Evolutionary conservation across 148 eudicot genomes (phyloP).

Genomic region (Spergularia bocconei): DNA sequence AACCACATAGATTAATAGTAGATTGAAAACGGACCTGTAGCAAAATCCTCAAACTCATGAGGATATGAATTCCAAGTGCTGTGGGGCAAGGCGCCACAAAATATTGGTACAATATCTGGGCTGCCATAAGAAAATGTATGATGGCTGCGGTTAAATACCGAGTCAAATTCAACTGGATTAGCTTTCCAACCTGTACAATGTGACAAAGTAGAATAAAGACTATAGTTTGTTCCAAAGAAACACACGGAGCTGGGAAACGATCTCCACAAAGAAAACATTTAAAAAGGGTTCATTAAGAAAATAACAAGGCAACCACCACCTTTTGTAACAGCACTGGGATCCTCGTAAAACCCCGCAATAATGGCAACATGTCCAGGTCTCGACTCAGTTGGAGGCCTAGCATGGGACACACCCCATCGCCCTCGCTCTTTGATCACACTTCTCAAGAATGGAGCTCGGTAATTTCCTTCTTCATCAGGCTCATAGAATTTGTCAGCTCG

Average conservation of each 20-base stretch:
- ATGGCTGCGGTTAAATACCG: conserved; percentile 82
- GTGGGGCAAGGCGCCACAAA: conserved; percentile 81
- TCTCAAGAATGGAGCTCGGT: conserved; percentile 89
- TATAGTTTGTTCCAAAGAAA: not conserved
- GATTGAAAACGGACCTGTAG: conserved; percentile 52
- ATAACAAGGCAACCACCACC: conserved; percentile 36
- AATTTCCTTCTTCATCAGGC: conserved; percentile 76
- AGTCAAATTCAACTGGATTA: conserved; percentile 98
- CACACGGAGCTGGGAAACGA: not conserved
- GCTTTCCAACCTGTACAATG: conserved; percentile 86
- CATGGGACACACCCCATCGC: conserved; percentile 99
- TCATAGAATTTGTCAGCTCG: conserved; percentile 95
- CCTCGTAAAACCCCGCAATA: conserved; percentile 97
- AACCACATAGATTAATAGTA: not conserved
- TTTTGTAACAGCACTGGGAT: conserved; percentile 98
- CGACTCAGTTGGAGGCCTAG: conserved; percentile 98
- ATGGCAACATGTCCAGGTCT: conserved; percentile 99
- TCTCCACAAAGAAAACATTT: not conserved
- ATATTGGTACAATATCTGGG: conserved; percentile 94
- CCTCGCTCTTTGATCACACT: conserved; percentile 76
- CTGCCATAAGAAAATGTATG: conserved; percentile 91
- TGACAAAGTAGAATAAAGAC: not conserved
- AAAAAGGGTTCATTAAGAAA: not conserved
- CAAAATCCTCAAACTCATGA: conserved; percentile 94
- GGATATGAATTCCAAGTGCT: conserved; percentile 93